Conservation (phyloP, 164 flowering plant species). For the Euptelea pleiosperma region DNA sequence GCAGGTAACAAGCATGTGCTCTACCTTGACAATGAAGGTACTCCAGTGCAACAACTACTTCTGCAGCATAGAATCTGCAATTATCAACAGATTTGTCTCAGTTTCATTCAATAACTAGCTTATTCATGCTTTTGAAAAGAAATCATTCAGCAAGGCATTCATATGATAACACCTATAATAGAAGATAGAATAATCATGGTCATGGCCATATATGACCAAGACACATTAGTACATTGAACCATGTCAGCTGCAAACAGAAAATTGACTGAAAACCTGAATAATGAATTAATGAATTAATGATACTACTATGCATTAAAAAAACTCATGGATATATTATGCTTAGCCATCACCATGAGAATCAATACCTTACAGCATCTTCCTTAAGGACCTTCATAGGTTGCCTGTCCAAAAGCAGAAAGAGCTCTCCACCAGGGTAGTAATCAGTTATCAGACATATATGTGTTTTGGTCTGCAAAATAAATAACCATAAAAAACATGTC, state of each 20-base stretch:
- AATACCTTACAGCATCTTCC: constrained; percentile 94
- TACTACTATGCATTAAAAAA: no score
- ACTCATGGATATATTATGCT: background rate
- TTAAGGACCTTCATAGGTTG: constrained; percentile 85
- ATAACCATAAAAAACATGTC: no score
- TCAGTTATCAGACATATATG: constrained; percentile 93
- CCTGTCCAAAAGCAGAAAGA: constrained; percentile 80
- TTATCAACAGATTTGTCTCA: constrained; percentile 9
- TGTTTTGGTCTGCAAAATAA: constrained; percentile 76
- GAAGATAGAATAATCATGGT: background rate
- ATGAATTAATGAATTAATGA: no score
- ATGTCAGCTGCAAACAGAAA: background rate
- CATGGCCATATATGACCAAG: background rate
- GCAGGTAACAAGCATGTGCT: background rate
- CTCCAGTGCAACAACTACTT: constrained; percentile 89
- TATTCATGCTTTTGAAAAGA: background rate
- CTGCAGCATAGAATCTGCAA: constrained; percentile 88
- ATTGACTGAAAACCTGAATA: background rate
- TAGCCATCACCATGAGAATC: constrained; percentile 4
- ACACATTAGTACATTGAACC: background rate
- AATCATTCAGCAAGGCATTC: background rate
- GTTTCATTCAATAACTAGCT: background rate
- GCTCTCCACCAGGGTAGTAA: constrained; percentile 96
- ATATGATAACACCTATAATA: background rate
- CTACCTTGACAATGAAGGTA: constrained; percentile 99